Evolutionary conservation across 163 green algal species (phyloP), one percentile per base, ranked within the genome.

Genomic region (Chloromonas sp.): DNA sequence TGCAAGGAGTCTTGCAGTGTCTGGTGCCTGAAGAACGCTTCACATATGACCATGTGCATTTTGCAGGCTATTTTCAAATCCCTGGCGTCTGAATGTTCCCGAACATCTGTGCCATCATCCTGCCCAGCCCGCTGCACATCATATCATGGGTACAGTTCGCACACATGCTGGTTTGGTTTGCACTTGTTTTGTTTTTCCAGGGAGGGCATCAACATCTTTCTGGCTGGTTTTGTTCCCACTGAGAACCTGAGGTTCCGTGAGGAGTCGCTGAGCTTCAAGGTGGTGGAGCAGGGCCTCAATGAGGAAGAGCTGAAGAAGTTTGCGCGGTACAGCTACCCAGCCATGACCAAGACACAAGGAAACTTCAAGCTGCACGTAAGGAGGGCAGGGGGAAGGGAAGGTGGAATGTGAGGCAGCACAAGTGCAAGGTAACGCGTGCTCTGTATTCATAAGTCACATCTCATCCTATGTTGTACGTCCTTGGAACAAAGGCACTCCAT

Each of bases 211-310:
- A 96, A 97, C 92, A 96, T 97, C 88, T 97, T 97, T 91, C 90
- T 97, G 60, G 92, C 95, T 71, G 95, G 95, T 66, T 98, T 96
- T 89, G 92, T 98, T 70, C 97, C 97, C 81, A 99, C 97, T 2
- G 97, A 99, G 92, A 99, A 99, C 92, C 91, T 99, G 88, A 90
- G 97, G 0, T 99, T 99, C 94, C 92, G 97, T 58, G 96, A 99
- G 79, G 97, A 99, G 88, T 89, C 88, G 14, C 94, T 99, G 36
- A 96, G 94, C 14, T 99, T 99, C 95, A 98, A 98, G 91, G 95
- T 96, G 71, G 66, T 14, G 66, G 70, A 78, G 66, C 66, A 74
- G 66, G 66, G 5, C 5, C 5, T 74, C 11, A 88, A 84, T n/a
- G 90, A 94, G 62, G 94, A 95, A 60, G 89, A 91, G 15, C 81